Evolutionary conservation across 768 basidiomycete species (phyloP).

Genomic region (Russula sp.): DNA sequence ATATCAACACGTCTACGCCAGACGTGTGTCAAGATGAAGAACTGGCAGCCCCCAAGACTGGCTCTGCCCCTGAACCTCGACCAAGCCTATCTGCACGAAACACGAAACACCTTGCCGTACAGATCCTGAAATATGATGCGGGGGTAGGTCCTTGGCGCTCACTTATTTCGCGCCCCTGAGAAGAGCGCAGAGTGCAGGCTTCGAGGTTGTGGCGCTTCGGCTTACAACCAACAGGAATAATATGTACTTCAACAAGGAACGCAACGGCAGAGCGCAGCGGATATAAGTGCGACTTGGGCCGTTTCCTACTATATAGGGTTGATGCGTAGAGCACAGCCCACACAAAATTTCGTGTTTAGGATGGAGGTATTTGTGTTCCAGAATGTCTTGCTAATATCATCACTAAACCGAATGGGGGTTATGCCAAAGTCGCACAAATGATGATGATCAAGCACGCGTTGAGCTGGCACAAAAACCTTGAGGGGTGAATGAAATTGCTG

Average conservation of each 20-base stretch:
- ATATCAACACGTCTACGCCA: conserved; percentile 5
- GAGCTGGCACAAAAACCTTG: not conserved
- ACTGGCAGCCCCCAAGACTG: not conserved
- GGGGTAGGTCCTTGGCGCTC: not conserved
- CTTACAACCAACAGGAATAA: not conserved
- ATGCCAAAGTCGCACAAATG: conserved; percentile 6
- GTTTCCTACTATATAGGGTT: not conserved
- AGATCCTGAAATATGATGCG: not conserved
- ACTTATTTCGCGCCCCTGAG: not conserved
- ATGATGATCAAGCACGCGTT: conserved; percentile 8
- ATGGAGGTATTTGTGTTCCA: not conserved
- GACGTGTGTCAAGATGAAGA: not conserved
- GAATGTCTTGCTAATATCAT: not conserved
- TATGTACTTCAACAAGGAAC: not conserved
- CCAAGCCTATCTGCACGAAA: not conserved
- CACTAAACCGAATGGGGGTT: conserved; percentile 19
- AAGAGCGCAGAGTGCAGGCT: not conserved
- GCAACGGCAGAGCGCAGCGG: not conserved
- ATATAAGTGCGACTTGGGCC: not conserved
- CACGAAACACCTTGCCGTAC: not conserved
- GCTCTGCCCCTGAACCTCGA: not conserved
- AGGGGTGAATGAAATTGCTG: conserved; percentile 6
- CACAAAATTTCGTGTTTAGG: not conserved
- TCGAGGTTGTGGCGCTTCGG: conserved; percentile 9
- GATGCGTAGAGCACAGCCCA: conserved; percentile 7